Conservation (phyloP, 2,329 filamentous ascomycete species). For the Celoporthe dispersa region DNA sequence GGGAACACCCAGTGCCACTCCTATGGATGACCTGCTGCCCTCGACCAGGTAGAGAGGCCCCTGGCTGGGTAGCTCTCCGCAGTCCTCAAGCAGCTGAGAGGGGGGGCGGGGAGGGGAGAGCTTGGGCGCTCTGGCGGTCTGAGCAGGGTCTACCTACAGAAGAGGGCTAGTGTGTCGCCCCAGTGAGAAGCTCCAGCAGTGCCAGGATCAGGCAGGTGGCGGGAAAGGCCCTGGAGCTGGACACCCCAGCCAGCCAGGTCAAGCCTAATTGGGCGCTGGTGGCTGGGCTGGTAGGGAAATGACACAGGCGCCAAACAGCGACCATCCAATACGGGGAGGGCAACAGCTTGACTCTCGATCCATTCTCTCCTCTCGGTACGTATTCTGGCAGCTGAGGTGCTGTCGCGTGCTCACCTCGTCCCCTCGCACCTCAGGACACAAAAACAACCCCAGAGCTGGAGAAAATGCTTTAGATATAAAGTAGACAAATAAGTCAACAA, state of each 20-base stretch:
- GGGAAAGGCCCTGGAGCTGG: not conserved
- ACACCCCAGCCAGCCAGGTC: not conserved
- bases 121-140: slow-evolving; percentile 23
- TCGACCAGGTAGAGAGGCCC: slow-evolving; percentile 1
- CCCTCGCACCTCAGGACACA: not conserved
- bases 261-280: not conserved
- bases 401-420: not conserved
- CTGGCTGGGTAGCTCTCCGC: not conserved
- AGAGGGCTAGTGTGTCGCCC: not conserved
- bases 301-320: slow-evolving; percentile 20
- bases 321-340: slow-evolving; percentile 15
- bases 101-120: not conserved
- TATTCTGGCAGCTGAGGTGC: not conserved
- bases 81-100: not conserved
- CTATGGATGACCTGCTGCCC: not conserved
- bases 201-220: slow-evolving; percentile 11
- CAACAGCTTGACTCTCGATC: not conserved
- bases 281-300: slow-evolving; percentile 10
- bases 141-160: not conserved
- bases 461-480: not conserved
- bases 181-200: not conserved
- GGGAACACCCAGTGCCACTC: slow-evolving; percentile 8
- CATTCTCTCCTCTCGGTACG: not conserved
- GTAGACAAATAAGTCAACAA: not conserved
- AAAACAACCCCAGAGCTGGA: not conserved